Base-by-base conservation (phyloP, 1,139 yeast genomes). In the Lizanozyma gosingica region DNA sequence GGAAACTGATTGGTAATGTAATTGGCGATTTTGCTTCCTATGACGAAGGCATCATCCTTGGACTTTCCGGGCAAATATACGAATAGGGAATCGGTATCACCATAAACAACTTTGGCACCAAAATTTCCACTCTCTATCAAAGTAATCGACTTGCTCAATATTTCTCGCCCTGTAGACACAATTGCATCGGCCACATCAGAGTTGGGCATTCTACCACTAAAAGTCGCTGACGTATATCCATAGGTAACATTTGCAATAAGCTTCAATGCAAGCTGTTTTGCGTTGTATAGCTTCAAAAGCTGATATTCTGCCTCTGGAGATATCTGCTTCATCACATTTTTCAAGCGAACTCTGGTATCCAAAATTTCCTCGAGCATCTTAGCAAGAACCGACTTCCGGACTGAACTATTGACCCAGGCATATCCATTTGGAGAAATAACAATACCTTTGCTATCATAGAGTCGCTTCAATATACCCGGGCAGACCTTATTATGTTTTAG, bases 141-240 rank as follows among this genome's bases (percentile, higher is more conserved):
- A 3, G 73, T 73, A 35, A 88, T 81, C 0, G 97, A 83, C 41
- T 72, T 69, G 39, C 78, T 80, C 40, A 92, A 60, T 0, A 88
- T 82, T 56, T 90, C 97, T 43, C 97, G 67, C 0, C 94, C 98
- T 0, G 94, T 81, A 18, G 92, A 79, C 0, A 92, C 98, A 55
- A 92, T 87, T 9, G 95, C 83, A 61, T 92, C 98, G 0, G 98
- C 95, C 29, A 92, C 73, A 55, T 88, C 97, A 0, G 95, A 80
- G 52, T 94, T 86, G 0, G 98, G 98, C 98, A 92, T 92, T 47
- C 98, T 66, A 0, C 98, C 98, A 32, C 96, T 87, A 54, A 82
- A 92, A 0, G 95, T 78, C 0, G 98, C 98, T 0, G 97, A 83
- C 0, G 97, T 75, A 54, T 92, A 92, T 0, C 98, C 98, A 63